Conservation (phyloP, 345 rosid genomes). For the Sapria himalayana region DNA sequence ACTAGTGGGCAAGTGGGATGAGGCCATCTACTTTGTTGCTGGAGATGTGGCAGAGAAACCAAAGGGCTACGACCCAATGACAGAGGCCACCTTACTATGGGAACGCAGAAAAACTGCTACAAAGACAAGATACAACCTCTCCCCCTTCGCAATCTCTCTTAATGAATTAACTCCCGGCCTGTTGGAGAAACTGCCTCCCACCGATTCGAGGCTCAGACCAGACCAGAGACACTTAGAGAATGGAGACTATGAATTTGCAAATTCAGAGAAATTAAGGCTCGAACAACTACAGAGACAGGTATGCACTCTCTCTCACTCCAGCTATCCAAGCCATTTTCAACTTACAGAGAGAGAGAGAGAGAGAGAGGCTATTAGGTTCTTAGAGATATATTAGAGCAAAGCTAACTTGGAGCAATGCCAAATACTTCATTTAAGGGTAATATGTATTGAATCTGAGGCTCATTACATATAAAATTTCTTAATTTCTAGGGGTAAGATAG, state of each 20-base stretch:
- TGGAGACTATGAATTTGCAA: conserved; percentile 21
- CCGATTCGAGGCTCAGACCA: conserved; percentile 27
- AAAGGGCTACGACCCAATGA: conserved; percentile 6
- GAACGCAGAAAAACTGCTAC: conserved; percentile 13
- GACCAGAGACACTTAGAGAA: conserved; percentile 23
- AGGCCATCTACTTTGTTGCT: conserved; percentile 16
- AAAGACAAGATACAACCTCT: conserved; percentile 16
- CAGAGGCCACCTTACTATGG: conserved; percentile 17
- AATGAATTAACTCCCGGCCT: conserved; percentile 23
- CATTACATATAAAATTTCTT: too few species aligned
- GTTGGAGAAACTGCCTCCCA: conserved; percentile 25
- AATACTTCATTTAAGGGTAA: too few species aligned
- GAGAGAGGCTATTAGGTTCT: too few species aligned
- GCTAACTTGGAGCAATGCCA: too few species aligned
- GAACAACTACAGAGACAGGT: conserved; percentile 26
- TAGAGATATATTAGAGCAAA: too few species aligned
- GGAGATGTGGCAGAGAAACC: conserved; percentile 10
- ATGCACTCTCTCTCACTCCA: too few species aligned
- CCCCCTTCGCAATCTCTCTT: conserved; percentile 18
- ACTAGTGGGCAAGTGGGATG: conserved; percentile 26
- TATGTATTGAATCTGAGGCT: too few species aligned
- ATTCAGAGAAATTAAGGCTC: conserved; percentile 21
- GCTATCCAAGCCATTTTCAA: too few species aligned
- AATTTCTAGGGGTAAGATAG: too few species aligned
- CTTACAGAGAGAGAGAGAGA: too few species aligned